Conservation (phyloP, 768 basidiomycete genomes). For the Calocybe cyanea region DNA sequence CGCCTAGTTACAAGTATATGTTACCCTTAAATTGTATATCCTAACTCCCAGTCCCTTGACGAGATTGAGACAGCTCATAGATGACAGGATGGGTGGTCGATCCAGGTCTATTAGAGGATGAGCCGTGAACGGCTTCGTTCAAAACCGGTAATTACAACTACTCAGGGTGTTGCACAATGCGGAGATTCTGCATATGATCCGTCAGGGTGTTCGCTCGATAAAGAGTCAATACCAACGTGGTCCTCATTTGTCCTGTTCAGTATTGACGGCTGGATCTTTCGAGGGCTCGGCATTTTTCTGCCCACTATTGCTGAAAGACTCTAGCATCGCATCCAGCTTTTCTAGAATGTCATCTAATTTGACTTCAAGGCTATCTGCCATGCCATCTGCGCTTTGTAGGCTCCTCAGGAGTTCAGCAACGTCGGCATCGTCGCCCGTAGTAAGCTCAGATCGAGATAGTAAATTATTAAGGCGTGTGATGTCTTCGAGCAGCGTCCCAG, state of each 20-base stretch:
- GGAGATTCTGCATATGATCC: neutral
- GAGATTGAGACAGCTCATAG: too few relatives aligned
- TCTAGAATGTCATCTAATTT: constrained; percentile 59
- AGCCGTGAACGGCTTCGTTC: too few relatives aligned
- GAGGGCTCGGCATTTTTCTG: neutral
- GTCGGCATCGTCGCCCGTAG: constrained; percentile 36
- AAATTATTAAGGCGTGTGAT: constrained; percentile 28
- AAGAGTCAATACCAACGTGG: neutral
- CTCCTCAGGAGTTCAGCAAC: constrained; percentile 50
- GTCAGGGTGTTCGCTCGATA: neutral
- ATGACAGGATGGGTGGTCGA: too few relatives aligned
- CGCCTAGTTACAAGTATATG: constrained; percentile 1
- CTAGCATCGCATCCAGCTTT: constrained; percentile 53
- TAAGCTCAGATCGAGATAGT: constrained; percentile 24
- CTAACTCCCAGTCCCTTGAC: too few relatives aligned
- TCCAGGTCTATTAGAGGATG: too few relatives aligned
- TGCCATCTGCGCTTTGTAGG: constrained; percentile 52
- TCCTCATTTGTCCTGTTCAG: neutral
- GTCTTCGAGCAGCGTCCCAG: constrained; percentile 30
- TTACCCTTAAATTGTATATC: too few relatives aligned
- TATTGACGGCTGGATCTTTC: neutral
- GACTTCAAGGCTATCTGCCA: constrained; percentile 60
- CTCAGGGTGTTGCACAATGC: too few relatives aligned
- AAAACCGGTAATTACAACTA: too few relatives aligned
- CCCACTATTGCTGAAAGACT: constrained; percentile 23